Base-by-base conservation (phyloP, 345 rosid species). In the Psidium guajava region DNA sequence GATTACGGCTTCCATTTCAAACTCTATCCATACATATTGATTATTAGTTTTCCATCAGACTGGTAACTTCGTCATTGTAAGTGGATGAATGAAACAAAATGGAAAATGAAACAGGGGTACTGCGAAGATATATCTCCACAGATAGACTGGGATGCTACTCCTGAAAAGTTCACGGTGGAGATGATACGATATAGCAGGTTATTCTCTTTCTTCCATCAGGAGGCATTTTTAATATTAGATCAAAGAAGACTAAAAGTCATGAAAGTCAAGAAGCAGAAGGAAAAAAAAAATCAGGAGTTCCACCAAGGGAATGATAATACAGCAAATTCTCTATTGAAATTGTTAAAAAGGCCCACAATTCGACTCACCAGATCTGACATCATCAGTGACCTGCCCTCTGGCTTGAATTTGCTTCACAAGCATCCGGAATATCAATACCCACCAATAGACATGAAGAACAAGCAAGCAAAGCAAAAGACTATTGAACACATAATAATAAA, bases 381-480 rank as follows among this genome's bases (percentile, higher is more conserved):
- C 99, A 58, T 95, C 98, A 49, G 96, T 91, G 86, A 95, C 91
- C 86, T 89, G 88, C 81, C 99, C 96, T 84, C 95, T 89, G 13
- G 94, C 93, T 85, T 92, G 94, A 87, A 97, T 92, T 94, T 95
- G 99, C 89, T 90, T 89, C 53, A 93, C 91, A 83, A 94, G 92
- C 98, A 96, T 96, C 91, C 96, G 91, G 84, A 84, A 90, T 20
- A 96, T 96, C 95, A 96, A 90, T 15, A 89, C 93, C 99, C 99
- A 97, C 99, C 98, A 97, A 90, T 95, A 96, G 40, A 96, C 89
- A 85, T 97, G 95, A 85, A 97, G 93, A 89, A 96, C 93, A 82
- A 94, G 94, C 87, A 97, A 89, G 89, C 94, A 92, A 77, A 89
- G 87, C 47, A 97, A 85, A 86, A 97, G 98, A 27, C 94, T 89